phyloP scores from a whole-genome alignment of 78 protist species.

The Cavenderia fasciculata region DNA sequence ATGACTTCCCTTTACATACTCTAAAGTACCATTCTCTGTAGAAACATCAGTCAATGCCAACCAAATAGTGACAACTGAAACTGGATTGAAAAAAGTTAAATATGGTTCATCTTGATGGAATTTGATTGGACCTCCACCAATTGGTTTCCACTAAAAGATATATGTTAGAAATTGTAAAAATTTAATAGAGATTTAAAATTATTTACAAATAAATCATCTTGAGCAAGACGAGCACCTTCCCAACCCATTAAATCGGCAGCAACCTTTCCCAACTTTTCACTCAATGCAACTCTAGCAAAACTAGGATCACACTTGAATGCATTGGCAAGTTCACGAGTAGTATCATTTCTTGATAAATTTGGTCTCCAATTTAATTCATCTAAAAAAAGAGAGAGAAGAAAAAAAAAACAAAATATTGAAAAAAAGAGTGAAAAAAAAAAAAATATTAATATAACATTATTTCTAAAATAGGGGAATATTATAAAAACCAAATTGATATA shows the following conservation, averaged over 20 bases:
- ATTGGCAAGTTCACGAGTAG: background rate
- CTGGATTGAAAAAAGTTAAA: conserved; percentile 14
- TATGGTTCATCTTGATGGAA: conserved; percentile 67
- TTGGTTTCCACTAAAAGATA: conserved; percentile 17
- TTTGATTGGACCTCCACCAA: conserved; percentile 10
- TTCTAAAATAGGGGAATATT: too few relatives aligned
- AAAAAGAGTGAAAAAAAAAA: too few relatives aligned
- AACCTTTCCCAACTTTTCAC: background rate
- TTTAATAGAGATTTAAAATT: too few relatives aligned
- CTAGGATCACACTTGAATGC: background rate
- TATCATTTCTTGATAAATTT: background rate
- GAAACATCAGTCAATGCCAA: conserved; percentile 53
- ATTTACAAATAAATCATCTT: background rate
- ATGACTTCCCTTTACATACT: conserved; percentile 26
- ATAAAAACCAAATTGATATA: too few relatives aligned
- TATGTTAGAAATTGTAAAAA: too few relatives aligned
- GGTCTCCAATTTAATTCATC: conserved; percentile 8
- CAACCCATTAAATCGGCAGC: background rate
- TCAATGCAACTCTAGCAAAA: background rate
- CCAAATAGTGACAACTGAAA: conserved; percentile 33
- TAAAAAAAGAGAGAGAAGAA: too few relatives aligned
- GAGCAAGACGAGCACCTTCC: background rate
- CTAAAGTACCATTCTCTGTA: conserved; percentile 51
- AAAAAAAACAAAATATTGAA: too few relatives aligned
- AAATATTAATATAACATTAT: too few relatives aligned